Evolutionary conservation across 345 rosid genomes (phyloP).

Genomic region (Brassica nigra): DNA sequence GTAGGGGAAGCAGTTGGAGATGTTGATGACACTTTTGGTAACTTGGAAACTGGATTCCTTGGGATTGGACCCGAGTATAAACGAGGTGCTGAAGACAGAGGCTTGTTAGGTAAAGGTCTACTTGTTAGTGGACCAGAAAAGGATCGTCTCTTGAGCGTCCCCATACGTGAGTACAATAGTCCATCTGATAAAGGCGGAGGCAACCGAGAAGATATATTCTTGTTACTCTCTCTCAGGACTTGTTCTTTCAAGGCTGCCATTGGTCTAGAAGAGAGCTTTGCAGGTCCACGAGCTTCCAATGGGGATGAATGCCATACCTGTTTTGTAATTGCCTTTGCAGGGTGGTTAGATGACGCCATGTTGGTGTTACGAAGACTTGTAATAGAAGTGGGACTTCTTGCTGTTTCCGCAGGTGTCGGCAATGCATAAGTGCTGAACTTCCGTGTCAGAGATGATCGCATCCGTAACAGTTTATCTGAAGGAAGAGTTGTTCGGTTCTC

Average conservation of each 20-base stretch:
- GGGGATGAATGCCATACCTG: conserved; percentile 80
- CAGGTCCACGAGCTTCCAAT: conserved; percentile 53
- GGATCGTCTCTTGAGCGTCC: conserved; percentile 66
- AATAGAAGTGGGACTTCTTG: conserved; percentile 53
- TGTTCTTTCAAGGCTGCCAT: conserved; percentile 33
- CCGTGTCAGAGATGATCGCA: conserved; percentile 55
- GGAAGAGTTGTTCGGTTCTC: conserved; percentile 53
- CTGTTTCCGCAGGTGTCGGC: conserved; percentile 74
- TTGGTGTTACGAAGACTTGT: conserved; percentile 34
- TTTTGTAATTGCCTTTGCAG: conserved; percentile 46
- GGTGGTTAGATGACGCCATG: conserved; percentile 37
- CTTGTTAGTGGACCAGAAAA: conserved; percentile 77
- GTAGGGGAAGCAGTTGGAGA: conserved; percentile 74
- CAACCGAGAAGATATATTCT: conserved; percentile 44
- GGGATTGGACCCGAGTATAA: conserved; percentile 73
- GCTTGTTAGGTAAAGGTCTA: conserved; percentile 52
- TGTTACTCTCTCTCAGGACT: conserved; percentile 66
- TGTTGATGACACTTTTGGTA: conserved; percentile 47
- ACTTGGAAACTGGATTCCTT: conserved; percentile 55
- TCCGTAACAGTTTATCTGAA: conserved; percentile 53
- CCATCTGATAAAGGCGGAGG: conserved; percentile 71
- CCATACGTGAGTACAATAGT: conserved; percentile 51
- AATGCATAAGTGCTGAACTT: conserved; percentile 79
- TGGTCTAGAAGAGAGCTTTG: conserved; percentile 50
- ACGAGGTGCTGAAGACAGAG: conserved; percentile 48